Evolutionary conservation across 83 land plant genomes (phyloP), one percentile per base, ranked within the genome.

Genomic region (Thuja plicata): DNA sequence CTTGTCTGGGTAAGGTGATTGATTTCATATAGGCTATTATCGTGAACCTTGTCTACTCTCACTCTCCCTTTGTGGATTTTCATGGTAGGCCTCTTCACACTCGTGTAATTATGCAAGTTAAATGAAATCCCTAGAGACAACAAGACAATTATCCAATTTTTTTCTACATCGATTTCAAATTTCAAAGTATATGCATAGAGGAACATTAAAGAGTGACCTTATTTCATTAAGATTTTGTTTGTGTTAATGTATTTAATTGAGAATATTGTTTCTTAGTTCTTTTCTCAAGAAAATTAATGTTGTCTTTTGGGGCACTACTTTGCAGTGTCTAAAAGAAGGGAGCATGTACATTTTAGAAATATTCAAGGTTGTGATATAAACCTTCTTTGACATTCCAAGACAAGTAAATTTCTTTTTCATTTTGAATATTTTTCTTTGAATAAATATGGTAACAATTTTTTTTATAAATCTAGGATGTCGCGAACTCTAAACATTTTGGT

Each of bases 1-100:
- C 97, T 38, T 99, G 94, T 89, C 90, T 96, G 89, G 99, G 99
- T 30, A 99, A 96, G 92, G 95, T 97, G 55, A 92, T 96, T 90
- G 97, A 96, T 76, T 97, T 95, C 90, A 92, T 99, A 77, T 92
- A 94, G 90, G 90, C 94, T 45, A 92, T 97, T 46, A 78, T 99
- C 32, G 85, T 94, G 89, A 98, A 99, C 85, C 90, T n/a, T n/a
- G n/a, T n/a, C n/a, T n/a, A n/a, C n/a, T n/a, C n/a, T n/a, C n/a
- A n/a, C n/a, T n/a, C n/a, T n/a, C n/a, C n/a, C n/a, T n/a, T n/a
- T n/a, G n/a, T n/a, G n/a, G n/a, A n/a, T n/a, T n/a, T n/a, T n/a
- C n/a, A n/a, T n/a, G n/a, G n/a, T n/a, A n/a, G n/a, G n/a, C n/a
- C n/a, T n/a, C n/a, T n/a, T n/a, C n/a, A n/a, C n/a, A n/a, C n/a